Base-by-base conservation (phyloP, 352 stramenopile genomes). In the Globisporangium nunn region DNA sequence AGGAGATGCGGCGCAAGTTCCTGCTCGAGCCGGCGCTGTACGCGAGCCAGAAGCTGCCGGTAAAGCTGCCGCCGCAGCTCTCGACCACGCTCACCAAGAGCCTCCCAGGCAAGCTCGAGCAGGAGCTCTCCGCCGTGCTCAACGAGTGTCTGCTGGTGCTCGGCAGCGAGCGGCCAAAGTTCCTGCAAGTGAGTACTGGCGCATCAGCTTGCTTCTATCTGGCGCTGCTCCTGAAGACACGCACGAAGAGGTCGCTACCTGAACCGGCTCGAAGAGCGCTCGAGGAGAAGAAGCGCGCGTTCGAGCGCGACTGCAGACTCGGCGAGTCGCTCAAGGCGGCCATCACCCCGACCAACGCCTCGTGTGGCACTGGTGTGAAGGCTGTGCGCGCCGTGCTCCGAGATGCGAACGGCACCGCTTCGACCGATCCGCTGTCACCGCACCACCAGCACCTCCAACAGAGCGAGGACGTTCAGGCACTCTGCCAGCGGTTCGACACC, bases 61-160 rank as follows among this genome's bases (percentile, higher is more conserved):
- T 83, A 6, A 88, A 88, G 59, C 64, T 91, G 23, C 81, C 78
- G 29, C 81, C 78, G 1, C 70, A 87, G 37, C 59, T 91, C 6
- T 61, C 61, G 15, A 41, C 46, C 0, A 45, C 62, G 2, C 54
- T 88, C 1, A 57, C 64, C 15, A 83, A 80, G 48, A 81, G 71
- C 45, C 85, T 75, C 33, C 73, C 75, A 0, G 76, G 78, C 0
- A 71, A 76, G 31, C 50, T 87, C 48, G 81, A 91, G 59, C 81
- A 91, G 41, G 69, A 84, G 39, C 62, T 91, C 18, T 70, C 74
- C 10, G 63, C 70, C 1, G 67, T 81, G 14, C 68, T 91, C 6
- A 86, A 88, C 45, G 75, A 87, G 50, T 68, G 78, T 1, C 62
- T 91, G 45, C 58, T 91, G 35, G 47, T 64, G 31, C 59, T 91